These are phyloP conservation scores for Dactylellina cionopaga DNA, from an alignment of 2,329 filamentous ascomycete genomes.

Conservation along the genomic window DNA sequence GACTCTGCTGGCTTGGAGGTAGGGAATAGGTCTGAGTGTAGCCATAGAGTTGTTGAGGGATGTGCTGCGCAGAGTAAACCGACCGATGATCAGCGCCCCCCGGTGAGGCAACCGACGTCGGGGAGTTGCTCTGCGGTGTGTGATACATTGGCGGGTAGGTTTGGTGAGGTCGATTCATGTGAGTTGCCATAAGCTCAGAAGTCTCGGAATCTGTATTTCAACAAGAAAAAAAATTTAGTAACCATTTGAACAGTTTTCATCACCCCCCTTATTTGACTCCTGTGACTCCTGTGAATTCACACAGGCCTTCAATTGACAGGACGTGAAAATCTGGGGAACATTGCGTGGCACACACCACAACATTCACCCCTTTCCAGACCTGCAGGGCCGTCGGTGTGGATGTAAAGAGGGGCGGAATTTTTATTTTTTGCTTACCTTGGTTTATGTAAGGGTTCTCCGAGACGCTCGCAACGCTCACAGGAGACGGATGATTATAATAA, in stretches of 20 bases:
- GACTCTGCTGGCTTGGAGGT: conserved; percentile 68
- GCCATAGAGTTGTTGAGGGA: conserved; percentile 84
- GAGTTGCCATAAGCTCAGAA: conserved; percentile 68
- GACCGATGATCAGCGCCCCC: conserved; percentile 86
- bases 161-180: conserved; percentile 69
- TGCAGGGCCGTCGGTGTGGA: conserved; percentile 13
- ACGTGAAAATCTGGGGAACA: conserved; percentile 23
- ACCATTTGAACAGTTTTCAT: conserved; percentile 10
- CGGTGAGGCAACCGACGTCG: conserved; percentile 88
- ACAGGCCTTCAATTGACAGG: not conserved
- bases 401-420: conserved; percentile 10
- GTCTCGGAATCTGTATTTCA: conserved; percentile 33
- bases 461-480: conserved; percentile 49
- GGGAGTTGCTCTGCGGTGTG: conserved; percentile 93
- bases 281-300: not conserved
- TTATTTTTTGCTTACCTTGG: conserved; percentile 44
- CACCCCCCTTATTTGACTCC: not conserved
- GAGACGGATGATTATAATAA: conserved; percentile 49
- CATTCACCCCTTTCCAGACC: conserved; percentile 31
- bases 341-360: conserved; percentile 32
- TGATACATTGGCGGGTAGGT: conserved; percentile 92
- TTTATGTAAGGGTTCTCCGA: conserved; percentile 52
- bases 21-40: conserved; percentile 70
- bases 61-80: conserved; percentile 83
- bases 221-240: not conserved